Base-by-base conservation (phyloP, 768 basidiomycete species). In the Termitomyces sp. region DNA sequence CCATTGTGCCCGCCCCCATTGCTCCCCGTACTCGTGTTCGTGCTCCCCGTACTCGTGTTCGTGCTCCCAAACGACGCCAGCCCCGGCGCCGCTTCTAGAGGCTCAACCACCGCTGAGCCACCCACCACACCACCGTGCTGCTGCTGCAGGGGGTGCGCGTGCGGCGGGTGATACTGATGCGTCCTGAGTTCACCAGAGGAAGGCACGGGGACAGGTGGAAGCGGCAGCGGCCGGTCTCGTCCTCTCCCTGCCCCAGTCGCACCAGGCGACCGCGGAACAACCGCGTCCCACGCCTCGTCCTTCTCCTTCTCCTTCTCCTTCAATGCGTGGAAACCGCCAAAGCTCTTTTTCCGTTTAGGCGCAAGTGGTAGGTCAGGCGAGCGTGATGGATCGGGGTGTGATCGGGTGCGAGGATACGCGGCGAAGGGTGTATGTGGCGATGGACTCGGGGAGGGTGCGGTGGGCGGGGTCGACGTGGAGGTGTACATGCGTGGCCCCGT, bases 201-300 rank as follows among this genome's bases (percentile, higher is more conserved):
- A 28, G 26, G 30, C 8, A 52, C 24, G 0, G 35, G 33, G 3
- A 54, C 32, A 24, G 57, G 58, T 3, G 53, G 59, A 33, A 33
- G 33, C 6, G 58, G 62, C 46, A 33, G 33, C 6, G 58, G 62
- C 46, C 30, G 40, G 46, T 48, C 59, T 53, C 53, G 38, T 54
- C 54, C 57, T 30, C 49, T 33, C 42, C 24, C 46, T 51, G 42
- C 13, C 50, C 42, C 62, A 51, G 58, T 70, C n/a, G 71, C 68
- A 48, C 77, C 74, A 12, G 79, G 79, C 16, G 77, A 70, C 30
- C 79, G 72, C 13, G 60, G 54, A 6, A 63, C 2, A 24, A 33
- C 49, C 18, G 53, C 36, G 26, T 56, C 57, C 45, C 55, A 24
- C 32, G 33, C 50, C 42, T 33, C 48, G 54, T 47, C 54, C 35